phyloP scores from a whole-genome alignment of 1,139 yeast species.

The Kurtzmaniella natalensis region DNA sequence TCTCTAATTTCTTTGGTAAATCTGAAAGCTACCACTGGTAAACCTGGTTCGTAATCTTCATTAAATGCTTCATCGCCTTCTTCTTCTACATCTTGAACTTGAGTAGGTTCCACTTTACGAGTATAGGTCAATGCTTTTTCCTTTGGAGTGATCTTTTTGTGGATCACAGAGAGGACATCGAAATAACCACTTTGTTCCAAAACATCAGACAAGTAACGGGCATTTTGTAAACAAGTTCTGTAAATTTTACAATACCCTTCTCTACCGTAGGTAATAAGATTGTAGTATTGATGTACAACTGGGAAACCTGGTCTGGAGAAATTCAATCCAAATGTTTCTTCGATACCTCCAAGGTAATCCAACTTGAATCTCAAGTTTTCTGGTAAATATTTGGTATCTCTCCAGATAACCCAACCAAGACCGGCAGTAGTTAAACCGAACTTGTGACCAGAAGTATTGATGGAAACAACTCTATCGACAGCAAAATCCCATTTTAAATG shows the following conservation, averaged over 20 bases:
- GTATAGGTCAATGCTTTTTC: conserved; percentile 19
- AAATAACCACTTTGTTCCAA: conserved; percentile 64
- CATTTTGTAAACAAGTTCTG: conserved; percentile 59
- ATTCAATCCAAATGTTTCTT: conserved; percentile 80
- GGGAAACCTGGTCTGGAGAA: conserved; percentile 93
- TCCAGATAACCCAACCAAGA: conserved; percentile 90
- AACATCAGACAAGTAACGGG: conserved; percentile 62
- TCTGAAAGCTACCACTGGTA: conserved; percentile 87
- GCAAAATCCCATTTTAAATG: conserved; percentile 80
- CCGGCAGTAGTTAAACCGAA: conserved; percentile 90
- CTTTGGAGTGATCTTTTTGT: conserved; percentile 39
- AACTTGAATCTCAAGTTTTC: conserved; percentile 69
- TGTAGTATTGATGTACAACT: conserved; percentile 82
- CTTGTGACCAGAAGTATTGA: conserved; percentile 93
- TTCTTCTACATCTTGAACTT: conserved; percentile 13
- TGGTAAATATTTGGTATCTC: conserved; percentile 60
- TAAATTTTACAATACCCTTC: conserved; percentile 67
- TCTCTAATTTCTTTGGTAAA: conserved; percentile 55
- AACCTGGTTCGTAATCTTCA: conserved; percentile 59
- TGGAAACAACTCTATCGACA: conserved; percentile 70
- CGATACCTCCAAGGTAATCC: conserved; percentile 84
- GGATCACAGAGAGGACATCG: conserved; percentile 75
- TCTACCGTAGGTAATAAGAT: conserved; percentile 64
- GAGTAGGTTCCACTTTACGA: conserved; percentile 11
- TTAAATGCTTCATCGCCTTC: conserved; percentile 18